A percentile compares a stretch with the other conserved stretches of the same genome.
phyloP scores from a whole-genome alignment of 768 basidiomycete genomes.

The Lactifluus rugatus region DNA sequence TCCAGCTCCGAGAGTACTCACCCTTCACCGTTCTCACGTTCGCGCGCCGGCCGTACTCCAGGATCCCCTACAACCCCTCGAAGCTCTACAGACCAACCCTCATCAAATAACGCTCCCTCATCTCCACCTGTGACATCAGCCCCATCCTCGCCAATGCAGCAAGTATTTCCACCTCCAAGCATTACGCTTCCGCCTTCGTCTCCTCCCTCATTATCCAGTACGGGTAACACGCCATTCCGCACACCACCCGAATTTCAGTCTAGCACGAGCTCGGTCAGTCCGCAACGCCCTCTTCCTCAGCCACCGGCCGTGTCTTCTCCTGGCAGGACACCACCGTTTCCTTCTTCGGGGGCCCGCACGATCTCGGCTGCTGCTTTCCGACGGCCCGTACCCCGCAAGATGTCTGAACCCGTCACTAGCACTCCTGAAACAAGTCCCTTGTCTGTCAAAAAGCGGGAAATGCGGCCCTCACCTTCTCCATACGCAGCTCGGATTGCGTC shows the following conservation, averaged over 20 bases:
- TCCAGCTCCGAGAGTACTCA: constrained; percentile 21
- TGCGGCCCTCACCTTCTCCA: constrained; percentile 32
- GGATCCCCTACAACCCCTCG: constrained; percentile 7
- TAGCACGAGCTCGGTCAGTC: constrained; percentile 18
- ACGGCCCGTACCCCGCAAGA: constrained; percentile 35
- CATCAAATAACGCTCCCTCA: background rate
- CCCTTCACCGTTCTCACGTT: constrained; percentile 21
- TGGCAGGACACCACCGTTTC: constrained; percentile 29
- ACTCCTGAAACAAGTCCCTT: constrained; percentile 38
- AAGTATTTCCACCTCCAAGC: constrained; percentile 6
- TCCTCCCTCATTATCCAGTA: constrained; percentile 20
- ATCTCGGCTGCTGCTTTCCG: constrained; percentile 73
- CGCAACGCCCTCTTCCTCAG: constrained; percentile 18
- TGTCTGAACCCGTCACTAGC: constrained; percentile 19
- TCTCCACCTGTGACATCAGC: background rate
- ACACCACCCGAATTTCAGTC: constrained; percentile 41
- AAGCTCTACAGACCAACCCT: background rate
- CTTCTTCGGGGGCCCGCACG: constrained; percentile 34
- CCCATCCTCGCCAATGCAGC: constrained; percentile 8
- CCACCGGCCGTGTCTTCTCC: constrained; percentile 23
- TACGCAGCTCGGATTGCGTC: constrained; percentile 22
- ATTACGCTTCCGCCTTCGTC: constrained; percentile 9
- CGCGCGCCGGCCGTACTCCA: background rate
- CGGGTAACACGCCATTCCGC: constrained; percentile 28
- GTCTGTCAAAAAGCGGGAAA: constrained; percentile 37